Percentiles rank a stretch among this genome's conserved stretches.
Evolutionary conservation across 768 basidiomycete species (phyloP).

Genomic region (Boletus rubropictus): DNA sequence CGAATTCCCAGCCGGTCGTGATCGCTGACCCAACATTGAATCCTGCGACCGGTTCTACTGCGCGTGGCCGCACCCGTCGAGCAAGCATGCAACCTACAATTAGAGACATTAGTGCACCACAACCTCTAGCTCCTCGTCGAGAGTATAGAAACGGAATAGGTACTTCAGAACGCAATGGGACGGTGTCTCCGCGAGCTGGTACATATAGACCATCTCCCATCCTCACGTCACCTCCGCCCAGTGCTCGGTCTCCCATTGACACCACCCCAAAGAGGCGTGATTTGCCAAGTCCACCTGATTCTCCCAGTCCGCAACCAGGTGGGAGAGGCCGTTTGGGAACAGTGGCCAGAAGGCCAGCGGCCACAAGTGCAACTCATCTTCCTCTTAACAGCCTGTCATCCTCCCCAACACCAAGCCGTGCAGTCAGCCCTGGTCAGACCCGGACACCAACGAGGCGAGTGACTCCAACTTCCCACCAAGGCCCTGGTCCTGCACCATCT

Average conservation of each 20-base stretch:
- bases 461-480: constrained; percentile 38
- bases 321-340: constrained; percentile 33
- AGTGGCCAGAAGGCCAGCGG: constrained; percentile 32
- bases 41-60: constrained; percentile 42
- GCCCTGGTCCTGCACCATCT: constrained; percentile 44
- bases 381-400: constrained; percentile 35
- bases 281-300: constrained; percentile 41
- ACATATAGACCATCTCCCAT: constrained; percentile 32
- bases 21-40: constrained; percentile 45
- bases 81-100: constrained; percentile 32
- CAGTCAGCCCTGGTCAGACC: constrained; percentile 39
- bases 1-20: constrained; percentile 44
- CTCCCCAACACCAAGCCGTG: constrained; percentile 36
- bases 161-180: constrained; percentile 22
- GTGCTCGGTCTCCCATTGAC: constrained; percentile 30
- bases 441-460: constrained; percentile 39
- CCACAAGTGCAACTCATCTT: constrained; percentile 39
- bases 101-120: constrained; percentile 39
- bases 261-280: constrained; percentile 35
- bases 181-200: constrained; percentile 29
- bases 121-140: constrained; percentile 33
- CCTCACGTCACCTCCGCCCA: constrained; percentile 27
- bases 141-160: constrained; percentile 21
- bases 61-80: constrained; percentile 41
- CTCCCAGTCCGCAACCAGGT: constrained; percentile 41